Percentiles rank a stretch among this genome's conserved stretches.
These are phyloP conservation scores for Adiantum capillusveneris DNA, from an alignment of 75 land plant genomes.

Conservation along the genomic window DNA sequence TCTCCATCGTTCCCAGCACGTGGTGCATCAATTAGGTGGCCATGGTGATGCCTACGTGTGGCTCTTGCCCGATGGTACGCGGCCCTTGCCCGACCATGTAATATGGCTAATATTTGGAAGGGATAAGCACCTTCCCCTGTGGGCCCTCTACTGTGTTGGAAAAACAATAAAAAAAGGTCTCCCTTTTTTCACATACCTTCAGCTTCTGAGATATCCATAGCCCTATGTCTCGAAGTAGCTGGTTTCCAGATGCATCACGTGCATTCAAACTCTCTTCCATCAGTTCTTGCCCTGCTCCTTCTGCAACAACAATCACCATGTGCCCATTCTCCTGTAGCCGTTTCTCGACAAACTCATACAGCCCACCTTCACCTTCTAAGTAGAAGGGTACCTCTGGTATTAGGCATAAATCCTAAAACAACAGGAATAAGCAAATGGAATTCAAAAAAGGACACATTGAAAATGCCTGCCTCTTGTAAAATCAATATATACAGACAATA, in stretches of 20 bases:
- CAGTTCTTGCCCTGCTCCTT: constrained; percentile 84
- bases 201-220: constrained; percentile 63
- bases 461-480: neutral
- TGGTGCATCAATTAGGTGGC: too few species aligned
- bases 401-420: constrained; percentile 72
- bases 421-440: neutral
- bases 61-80: too few species aligned
- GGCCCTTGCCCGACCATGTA: too few species aligned
- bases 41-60: too few species aligned
- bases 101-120: too few species aligned
- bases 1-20: neutral
- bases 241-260: constrained; percentile 81
- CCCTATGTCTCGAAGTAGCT: constrained; percentile 63
- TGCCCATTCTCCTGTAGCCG: constrained; percentile 74
- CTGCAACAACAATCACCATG: constrained; percentile 80
- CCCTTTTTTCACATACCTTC: constrained; percentile 30
- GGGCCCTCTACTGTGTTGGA: too few species aligned
- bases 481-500: neutral
- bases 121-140: too few species aligned
- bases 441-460: neutral
- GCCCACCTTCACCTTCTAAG: constrained; percentile 73
- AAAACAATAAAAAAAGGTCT: neutral
- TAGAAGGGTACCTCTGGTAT: constrained; percentile 89
- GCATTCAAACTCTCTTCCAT: constrained; percentile 49
- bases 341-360: constrained; percentile 56